Base-by-base conservation (phyloP, 257 asterid genomes). In the Anisodus tanguticus region DNA sequence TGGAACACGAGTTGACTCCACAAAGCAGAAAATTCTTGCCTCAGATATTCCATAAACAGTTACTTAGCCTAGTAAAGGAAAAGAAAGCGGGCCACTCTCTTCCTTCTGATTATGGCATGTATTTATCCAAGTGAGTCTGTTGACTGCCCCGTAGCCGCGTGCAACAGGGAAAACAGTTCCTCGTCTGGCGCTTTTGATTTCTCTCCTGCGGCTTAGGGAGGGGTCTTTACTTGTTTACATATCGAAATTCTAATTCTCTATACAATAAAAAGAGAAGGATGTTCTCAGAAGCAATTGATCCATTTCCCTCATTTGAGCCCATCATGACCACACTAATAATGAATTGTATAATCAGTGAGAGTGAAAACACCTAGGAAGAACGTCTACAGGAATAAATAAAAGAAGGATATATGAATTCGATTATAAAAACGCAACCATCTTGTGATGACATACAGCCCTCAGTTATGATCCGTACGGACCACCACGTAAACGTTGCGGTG, bases 11-110 rank as follows among this genome's bases (percentile, higher is more conserved):
- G 53, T 69, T 39, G 31, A 69, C 53, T 69, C 8, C 77, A 69
- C 15, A 69, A 69, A 69, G 31, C 78, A 69, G 78, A 16, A 69
- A 22, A 22, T 39, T 69, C 77, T 39, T 69, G 77, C 77, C 77
- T 39, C 9, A 12, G 54, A 8, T 69, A 68, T 68, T 68, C 76
- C 51, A 68, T 68, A 13, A 39, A 16, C 22, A 17, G 13, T 39
- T 37, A 39, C 22, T 6, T 15, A 68, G 22, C 2, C 11, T 3
- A 15, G 51, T 19, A 13, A 15, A 68, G 22, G 53, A 8, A 39
- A 69, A 69, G 53, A 41, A 15, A 2, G 51, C 3, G 76, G 49
- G 47, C 5, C 2, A 1, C 26, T 37, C 51, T 68, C 6, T 39
- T 39, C 26, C 76, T 68, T 37, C 22, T 37, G 51, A 37, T 15